Percentiles rank a stretch among this genome's conserved stretches.
These are phyloP conservation scores for Colletotrichum coccodes DNA, from an alignment of 2,329 filamentous ascomycete genomes.

Conservation along the genomic window DNA sequence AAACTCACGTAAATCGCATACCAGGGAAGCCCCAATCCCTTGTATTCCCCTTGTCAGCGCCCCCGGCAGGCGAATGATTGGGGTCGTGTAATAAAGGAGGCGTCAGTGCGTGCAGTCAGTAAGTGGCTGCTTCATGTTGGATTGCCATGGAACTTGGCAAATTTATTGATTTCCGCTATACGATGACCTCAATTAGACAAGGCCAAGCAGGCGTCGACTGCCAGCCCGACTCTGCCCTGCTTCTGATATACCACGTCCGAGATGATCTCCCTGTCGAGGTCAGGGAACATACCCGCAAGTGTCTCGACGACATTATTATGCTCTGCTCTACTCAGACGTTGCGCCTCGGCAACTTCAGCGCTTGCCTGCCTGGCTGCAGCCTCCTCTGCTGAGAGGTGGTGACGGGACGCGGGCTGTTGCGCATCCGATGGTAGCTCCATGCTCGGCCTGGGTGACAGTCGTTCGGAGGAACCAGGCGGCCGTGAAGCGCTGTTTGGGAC, in stretches of 20 bases:
- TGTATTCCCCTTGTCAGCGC: no score
- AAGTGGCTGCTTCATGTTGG: background rate
- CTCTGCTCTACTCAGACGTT: conserved; percentile 83
- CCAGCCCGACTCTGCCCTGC: conserved; percentile 87
- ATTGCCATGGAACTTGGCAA: background rate
- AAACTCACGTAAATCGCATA: no score
- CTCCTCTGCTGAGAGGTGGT: conserved; percentile 78
- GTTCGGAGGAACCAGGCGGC: conserved; percentile 48
- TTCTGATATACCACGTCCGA: conserved; percentile 97
- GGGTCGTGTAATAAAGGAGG: no score
- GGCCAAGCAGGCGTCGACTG: conserved; percentile 87
- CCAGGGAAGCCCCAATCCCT: no score
- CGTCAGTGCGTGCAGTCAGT: background rate
- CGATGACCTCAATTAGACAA: conserved; percentile 56
- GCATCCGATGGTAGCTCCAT: conserved; percentile 36
- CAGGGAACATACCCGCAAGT: conserved; percentile 94
- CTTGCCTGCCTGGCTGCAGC: conserved; percentile 91
- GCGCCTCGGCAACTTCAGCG: conserved; percentile 88
- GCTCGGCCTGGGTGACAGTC: conserved; percentile 43
- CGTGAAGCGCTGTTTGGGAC: conserved; percentile 46
- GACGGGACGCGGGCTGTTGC: conserved; percentile 38
- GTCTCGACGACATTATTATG: conserved; percentile 94
- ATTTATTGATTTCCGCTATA: conserved; percentile 4
- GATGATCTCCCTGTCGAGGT: conserved; percentile 92
- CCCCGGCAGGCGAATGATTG: no score